Evolutionary conservation across 768 basidiomycete species (phyloP), one percentile per base, ranked within the genome.

Genomic region (Rhodotorula sphaerocarpa): DNA sequence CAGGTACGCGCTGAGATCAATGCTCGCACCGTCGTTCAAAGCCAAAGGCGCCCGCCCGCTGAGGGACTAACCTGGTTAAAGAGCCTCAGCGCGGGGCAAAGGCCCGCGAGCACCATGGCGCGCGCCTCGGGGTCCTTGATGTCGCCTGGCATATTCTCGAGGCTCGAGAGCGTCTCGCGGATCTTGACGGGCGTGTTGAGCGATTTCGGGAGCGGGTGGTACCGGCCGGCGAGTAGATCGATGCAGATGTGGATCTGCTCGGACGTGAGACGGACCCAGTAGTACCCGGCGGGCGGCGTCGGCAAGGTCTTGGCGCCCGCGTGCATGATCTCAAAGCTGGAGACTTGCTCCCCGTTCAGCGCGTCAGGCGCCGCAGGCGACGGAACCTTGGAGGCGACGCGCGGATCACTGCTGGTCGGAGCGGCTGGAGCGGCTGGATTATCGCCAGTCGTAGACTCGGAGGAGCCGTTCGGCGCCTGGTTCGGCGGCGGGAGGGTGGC

Each of bases 171-270:
- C 20, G 60, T 25, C 7, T 21, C 25, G 27, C 45, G 25, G 21
- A 63, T 46, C 39, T 23, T 28, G 0, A 21, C 28, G 12, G 15
- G 14, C 20, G 33, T 9, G 45, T 57, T 21, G 14, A 50, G 31
- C n/a, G 18, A 15, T 4, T 25, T 12, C 11, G 66, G 56, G 9
- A 68, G 42, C 2, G 88, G 86, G 72, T 90, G 90, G 73, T 90
- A 90, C 58, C 89, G 79, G 36, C 89, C 89, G 36, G 82, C 82
- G 63, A 91, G 79, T 50, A 88, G 77, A 41, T 82, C 81, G 45
- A 89, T 78, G 5, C 83, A 83, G n/a, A 88, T 66, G 25, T 86
- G 80, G 21, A 80, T 80, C 74, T 89, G 86, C 62, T 81, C 73
- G 0, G 78, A 71, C 20, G 88, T 78, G 59, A 90, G 83, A 1